These are phyloP conservation scores for Chlamydomonas asymmetrica DNA, from an alignment of 139 green algal genomes.

Conservation along the genomic window DNA sequence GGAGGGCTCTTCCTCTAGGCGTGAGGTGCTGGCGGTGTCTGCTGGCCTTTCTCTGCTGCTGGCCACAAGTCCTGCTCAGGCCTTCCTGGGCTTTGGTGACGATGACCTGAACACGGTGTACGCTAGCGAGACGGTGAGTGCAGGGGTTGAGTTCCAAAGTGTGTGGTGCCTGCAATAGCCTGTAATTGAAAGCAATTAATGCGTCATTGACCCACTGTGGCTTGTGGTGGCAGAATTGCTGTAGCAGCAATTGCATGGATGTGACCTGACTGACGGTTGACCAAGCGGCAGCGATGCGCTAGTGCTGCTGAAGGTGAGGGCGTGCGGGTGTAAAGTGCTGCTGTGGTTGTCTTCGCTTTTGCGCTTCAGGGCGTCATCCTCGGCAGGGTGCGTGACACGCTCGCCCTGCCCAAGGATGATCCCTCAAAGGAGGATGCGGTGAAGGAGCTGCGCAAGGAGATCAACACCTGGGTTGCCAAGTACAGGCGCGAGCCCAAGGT, in stretches of 20 bases:
- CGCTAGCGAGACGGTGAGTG: slow-evolving; percentile 54
- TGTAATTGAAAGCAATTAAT: background rate
- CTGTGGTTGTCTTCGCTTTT: background rate
- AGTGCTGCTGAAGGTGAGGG: background rate
- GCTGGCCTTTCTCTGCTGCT: slow-evolving; percentile 18
- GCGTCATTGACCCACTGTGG: too few relatives aligned
- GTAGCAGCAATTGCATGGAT: too few relatives aligned
- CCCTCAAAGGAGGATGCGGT: slow-evolving; percentile 68
- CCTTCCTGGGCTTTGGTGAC: slow-evolving; percentile 65
- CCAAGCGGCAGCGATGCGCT: background rate
- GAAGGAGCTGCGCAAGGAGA: slow-evolving; percentile 68
- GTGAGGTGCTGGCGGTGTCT: slow-evolving; percentile 25
- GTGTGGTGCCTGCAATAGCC: background rate
- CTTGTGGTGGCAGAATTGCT: too few relatives aligned
- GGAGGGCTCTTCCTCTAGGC: slow-evolving; percentile 2
- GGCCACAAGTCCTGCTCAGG: slow-evolving; percentile 51
- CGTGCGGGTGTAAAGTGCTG: background rate
- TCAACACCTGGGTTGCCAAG: slow-evolving; percentile 84
- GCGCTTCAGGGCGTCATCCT: slow-evolving; percentile 61
- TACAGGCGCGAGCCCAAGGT: slow-evolving; percentile 77
- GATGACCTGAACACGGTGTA: slow-evolving; percentile 49
- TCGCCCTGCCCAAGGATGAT: slow-evolving; percentile 65
- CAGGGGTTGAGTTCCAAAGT: background rate
- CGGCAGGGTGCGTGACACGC: slow-evolving; percentile 49
- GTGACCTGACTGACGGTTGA: too few relatives aligned